phyloP scores from a whole-genome alignment of 208 protist genomes.

The Trypanosoma scelopori region DNA sequence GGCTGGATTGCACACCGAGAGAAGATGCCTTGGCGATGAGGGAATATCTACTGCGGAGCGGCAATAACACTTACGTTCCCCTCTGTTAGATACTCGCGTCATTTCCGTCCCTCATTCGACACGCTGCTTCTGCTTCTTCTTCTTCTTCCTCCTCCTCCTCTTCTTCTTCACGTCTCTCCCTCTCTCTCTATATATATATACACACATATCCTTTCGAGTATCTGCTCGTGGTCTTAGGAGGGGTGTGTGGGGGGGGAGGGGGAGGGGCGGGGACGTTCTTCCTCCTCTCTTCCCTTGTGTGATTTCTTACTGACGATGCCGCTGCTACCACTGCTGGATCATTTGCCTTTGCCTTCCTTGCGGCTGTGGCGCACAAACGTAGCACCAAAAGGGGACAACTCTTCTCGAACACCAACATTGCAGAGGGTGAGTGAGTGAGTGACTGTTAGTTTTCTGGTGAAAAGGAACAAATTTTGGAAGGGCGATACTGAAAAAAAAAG shows the following conservation, averaged over 20 bases:
- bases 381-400: constrained; percentile 7
- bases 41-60: neutral
- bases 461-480: too few species aligned
- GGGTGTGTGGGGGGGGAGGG: too few species aligned
- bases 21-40: constrained; percentile 2
- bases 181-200: too few species aligned
- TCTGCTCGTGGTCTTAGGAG: too few species aligned
- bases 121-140: neutral
- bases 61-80: constrained; percentile 12
- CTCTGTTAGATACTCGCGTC: constrained; percentile 5
- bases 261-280: too few species aligned
- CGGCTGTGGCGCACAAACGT: neutral
- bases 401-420: constrained; percentile 5
- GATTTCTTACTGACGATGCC: neutral
- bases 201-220: too few species aligned
- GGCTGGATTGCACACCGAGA: neutral
- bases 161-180: too few species aligned
- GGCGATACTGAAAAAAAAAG: constrained; percentile 4
- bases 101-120: neutral
- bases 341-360: neutral
- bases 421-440: constrained; percentile 5
- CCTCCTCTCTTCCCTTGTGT: neutral
- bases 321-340: too few species aligned
- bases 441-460: too few species aligned
- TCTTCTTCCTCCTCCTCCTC: neutral